Percentiles rank a stretch among this genome's conserved stretches.
Evolutionary conservation across 192 early-diverging fungal species (phyloP).

Genomic region (Backusella westeae): DNA sequence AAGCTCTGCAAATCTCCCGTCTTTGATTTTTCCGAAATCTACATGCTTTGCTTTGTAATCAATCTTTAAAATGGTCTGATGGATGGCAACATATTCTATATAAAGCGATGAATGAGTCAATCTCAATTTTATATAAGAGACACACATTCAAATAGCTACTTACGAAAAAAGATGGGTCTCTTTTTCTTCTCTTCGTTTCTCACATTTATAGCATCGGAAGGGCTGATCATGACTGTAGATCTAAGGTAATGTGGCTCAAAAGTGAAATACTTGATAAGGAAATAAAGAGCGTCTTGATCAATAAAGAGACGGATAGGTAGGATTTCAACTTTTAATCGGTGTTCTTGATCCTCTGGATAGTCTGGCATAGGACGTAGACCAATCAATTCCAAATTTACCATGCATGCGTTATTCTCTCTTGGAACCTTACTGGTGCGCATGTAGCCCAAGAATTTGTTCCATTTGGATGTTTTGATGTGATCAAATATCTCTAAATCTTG

Average conservation of each 20-base stretch:
- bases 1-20: slow-evolving; percentile 76
- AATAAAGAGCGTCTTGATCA: slow-evolving; percentile 91
- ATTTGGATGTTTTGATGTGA: slow-evolving; percentile 67
- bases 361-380: slow-evolving; percentile 55
- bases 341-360: slow-evolving; percentile 53
- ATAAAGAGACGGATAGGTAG: slow-evolving; percentile 86
- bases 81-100: slow-evolving; percentile 61
- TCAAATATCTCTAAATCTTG: slow-evolving; percentile 76
- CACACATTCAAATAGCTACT: slow-evolving; percentile 9
- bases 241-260: slow-evolving; percentile 32
- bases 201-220: background rate
- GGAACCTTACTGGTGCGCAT: slow-evolving; percentile 57
- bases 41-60: slow-evolving; percentile 98
- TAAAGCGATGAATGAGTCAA: background rate
- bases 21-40: slow-evolving; percentile 66
- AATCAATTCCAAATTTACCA: slow-evolving; percentile 60
- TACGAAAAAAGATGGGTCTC: slow-evolving; percentile 44
- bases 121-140: background rate
- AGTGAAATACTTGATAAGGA: slow-evolving; percentile 79
- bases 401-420: slow-evolving; percentile 58
- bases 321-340: slow-evolving; percentile 56
- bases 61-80: slow-evolving; percentile 77
- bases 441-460: slow-evolving; percentile 74
- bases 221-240: background rate
- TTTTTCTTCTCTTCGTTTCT: background rate